Evolutionary conservation across 805 yeast genomes (phyloP), one percentile per base, ranked within the genome.

Genomic region (Tetrapisispora arboricola): DNA sequence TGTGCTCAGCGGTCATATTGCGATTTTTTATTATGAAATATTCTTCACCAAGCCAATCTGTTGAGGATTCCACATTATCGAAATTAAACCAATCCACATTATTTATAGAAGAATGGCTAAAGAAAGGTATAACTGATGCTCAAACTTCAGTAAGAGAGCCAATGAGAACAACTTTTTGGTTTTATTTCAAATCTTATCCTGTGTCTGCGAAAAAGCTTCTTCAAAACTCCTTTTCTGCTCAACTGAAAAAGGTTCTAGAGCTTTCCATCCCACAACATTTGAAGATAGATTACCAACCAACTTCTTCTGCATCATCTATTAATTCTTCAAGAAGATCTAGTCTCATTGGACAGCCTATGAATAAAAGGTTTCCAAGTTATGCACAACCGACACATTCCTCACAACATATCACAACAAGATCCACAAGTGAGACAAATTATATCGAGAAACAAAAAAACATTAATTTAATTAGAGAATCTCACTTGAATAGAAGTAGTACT

Each of bases 151-250:
- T 84, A 0, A 71, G 96, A 48, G 94, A 78, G 50, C 65, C 76
- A 0, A 83, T 80, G 66, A 72, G 95, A 55, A 65, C 68, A 3
- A 69, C 86, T 0, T 90, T 72, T 52, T 88, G 96, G 96, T 65
- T 73, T 12, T 71, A 76, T 41, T 71, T 70, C 49, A 67, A 65
- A 17, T 53, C 70, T 6, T 81, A 75, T 61, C 82, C 84, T 0
- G 52, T 60, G 0, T 62, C 66, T 12, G 82, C 78, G 0, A 73
- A 70, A 13, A 48, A 46, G 13, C 44, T 76, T 9, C 47, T 68
- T 12, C 45, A 43, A 9, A 51, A 48, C 19, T 50, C 56, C 4
- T 49, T 58, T 20, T 49, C 56, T 2, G 42, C 48, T 2, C 62
- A 60, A 36, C 37, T 57, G 20, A 67, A 68, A 36, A 79, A 72